phyloP scores from a whole-genome alignment of 2,329 filamentous ascomycete species.

The Alternaria ventricosa region DNA sequence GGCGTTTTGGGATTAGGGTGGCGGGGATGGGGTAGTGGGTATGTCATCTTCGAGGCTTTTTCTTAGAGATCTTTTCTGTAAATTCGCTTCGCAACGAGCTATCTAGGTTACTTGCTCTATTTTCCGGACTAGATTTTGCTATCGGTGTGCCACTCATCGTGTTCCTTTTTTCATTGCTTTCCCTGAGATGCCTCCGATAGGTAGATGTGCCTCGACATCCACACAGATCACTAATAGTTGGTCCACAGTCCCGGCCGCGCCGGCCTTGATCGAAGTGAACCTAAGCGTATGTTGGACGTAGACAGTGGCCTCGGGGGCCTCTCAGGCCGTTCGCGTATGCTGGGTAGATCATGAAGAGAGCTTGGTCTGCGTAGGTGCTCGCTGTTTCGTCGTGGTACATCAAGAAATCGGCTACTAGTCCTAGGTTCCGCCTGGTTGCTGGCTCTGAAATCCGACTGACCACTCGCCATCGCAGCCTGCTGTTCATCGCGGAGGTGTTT shows the following conservation, averaged over 20 bases:
- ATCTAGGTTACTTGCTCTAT: neutral
- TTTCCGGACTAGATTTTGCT: neutral
- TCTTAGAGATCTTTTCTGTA: neutral
- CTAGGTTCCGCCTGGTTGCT: neutral
- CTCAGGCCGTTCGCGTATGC: neutral
- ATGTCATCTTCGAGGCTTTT: neutral
- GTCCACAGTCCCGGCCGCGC: neutral
- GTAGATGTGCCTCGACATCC: neutral
- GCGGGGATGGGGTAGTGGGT: neutral
- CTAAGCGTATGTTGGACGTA: neutral
- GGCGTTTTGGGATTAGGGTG: constrained; percentile 22
- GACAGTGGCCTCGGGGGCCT: neutral
- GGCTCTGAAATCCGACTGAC: neutral
- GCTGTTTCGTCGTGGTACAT: neutral
- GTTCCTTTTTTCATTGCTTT: neutral
- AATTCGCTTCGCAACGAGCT: neutral
- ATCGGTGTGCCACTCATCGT: neutral
- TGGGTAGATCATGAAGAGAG: neutral
- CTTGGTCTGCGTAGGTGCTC: neutral
- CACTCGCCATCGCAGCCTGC: neutral
- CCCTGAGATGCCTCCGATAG: neutral
- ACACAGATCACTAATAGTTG: neutral
- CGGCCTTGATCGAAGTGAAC: neutral
- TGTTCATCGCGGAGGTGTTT: neutral
- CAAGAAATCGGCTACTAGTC: neutral